Conservation (phyloP, 1,284 basidiomycete species). For the Cystobasidium pallidum region DNA sequence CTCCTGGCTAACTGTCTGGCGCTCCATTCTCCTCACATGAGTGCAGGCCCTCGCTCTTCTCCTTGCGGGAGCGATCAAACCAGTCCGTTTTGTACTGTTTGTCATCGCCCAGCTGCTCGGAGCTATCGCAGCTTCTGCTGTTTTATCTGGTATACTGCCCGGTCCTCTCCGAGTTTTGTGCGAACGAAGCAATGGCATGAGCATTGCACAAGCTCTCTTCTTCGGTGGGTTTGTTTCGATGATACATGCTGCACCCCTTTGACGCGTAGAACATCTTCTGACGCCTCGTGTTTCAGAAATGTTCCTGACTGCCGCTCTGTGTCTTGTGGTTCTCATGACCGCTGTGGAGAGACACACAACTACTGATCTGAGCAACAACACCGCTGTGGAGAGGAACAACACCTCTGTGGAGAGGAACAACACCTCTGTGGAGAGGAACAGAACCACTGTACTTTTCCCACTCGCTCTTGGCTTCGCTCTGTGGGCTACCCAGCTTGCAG, state of each 20-base stretch:
- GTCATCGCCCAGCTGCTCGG: slow-evolving; percentile 60
- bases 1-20: too few species aligned
- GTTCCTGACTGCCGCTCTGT: slow-evolving; percentile 65
- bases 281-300: slow-evolving; percentile 58
- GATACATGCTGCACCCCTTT: not conserved
- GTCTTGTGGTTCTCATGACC: slow-evolving; percentile 39
- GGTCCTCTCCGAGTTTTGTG: slow-evolving; percentile 65
- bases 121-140: slow-evolving; percentile 62
- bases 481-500: slow-evolving; percentile 47
- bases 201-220: slow-evolving; percentile 60
- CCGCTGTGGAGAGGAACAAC: too few species aligned
- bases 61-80: slow-evolving; percentile 66
- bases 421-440: slow-evolving; percentile 50
- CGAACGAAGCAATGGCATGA: slow-evolving; percentile 60
- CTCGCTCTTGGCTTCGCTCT: slow-evolving; percentile 47
- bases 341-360: too few species aligned
- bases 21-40: too few species aligned
- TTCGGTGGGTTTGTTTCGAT: too few species aligned
- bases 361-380: too few species aligned
- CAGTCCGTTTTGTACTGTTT: slow-evolving; percentile 68
- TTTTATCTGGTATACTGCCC: slow-evolving; percentile 66
- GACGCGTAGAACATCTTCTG: not conserved
- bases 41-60: slow-evolving; percentile 64
- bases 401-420: too few species aligned
- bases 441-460: slow-evolving; percentile 39